Conservation (phyloP, 1,284 basidiomycete genomes). For the Leccinum ponderosum region DNA sequence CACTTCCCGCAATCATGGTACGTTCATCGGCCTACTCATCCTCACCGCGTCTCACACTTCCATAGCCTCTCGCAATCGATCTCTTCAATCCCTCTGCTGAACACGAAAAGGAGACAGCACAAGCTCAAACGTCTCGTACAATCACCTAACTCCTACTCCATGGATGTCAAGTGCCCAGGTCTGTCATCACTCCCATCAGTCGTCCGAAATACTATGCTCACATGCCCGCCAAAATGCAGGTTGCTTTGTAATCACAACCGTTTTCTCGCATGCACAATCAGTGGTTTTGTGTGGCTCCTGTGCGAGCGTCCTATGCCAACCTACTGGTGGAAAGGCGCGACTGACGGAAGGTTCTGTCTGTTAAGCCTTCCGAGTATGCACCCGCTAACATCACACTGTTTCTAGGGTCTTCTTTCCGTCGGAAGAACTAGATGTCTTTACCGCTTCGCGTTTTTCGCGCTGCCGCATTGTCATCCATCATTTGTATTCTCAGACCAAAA, state of each 20-base stretch:
- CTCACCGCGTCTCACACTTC: constrained; percentile 9
- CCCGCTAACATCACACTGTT: constrained; percentile 7
- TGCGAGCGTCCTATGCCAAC: constrained; percentile 95
- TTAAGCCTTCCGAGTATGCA: constrained; percentile 6
- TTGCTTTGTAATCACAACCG: constrained; percentile 93
- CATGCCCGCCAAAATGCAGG: constrained; percentile 44
- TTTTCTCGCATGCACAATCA: constrained; percentile 95
- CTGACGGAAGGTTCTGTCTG: constrained; percentile 89
- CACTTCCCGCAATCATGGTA: constrained; percentile 19
- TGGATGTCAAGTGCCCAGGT: constrained; percentile 99
- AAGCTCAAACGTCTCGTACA: constrained; percentile 99
- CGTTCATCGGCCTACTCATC: background rate
- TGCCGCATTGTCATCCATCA: background rate
- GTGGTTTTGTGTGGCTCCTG: constrained; percentile 94
- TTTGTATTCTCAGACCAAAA: constrained; percentile 18
- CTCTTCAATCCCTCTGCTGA: constrained; percentile 95
- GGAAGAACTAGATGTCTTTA: constrained; percentile 66
- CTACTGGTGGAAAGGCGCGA: constrained; percentile 98
- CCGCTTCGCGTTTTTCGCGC: background rate
- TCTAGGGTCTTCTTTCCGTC: constrained; percentile 83
- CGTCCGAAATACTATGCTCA: background rate
- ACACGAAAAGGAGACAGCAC: constrained; percentile 87
- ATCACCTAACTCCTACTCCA: constrained; percentile 98
- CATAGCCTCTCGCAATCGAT: constrained; percentile 95
- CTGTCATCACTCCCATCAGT: constrained; percentile 28